Conservation (phyloP, 768 basidiomycete genomes). For the Calocera viscosa region DNA sequence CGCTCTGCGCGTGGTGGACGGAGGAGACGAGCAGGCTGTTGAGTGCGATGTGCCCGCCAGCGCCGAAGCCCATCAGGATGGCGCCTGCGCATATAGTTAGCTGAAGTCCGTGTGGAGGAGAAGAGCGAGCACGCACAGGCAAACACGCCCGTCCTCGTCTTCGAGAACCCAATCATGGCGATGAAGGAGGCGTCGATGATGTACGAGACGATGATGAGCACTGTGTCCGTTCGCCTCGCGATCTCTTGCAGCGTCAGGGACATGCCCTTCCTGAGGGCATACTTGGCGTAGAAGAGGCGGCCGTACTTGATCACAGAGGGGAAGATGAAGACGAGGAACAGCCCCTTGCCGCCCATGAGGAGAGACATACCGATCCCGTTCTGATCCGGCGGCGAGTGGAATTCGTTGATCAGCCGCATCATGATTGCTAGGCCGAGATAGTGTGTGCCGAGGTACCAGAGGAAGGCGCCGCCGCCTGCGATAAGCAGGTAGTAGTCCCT, state of each 20-base stretch:
- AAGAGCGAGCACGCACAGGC: background rate
- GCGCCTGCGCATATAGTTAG: background rate
- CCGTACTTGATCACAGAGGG: background rate
- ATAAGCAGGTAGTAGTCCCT: background rate
- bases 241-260: background rate
- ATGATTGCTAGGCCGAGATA: background rate
- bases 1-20: slow-evolving; percentile 7
- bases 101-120: background rate
- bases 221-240: background rate
- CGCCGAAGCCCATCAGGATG: slow-evolving; percentile 4
- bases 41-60: slow-evolving; percentile 3
- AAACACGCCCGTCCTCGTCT: background rate
- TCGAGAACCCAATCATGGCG: background rate
- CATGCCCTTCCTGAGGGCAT: background rate
- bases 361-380: slow-evolving; percentile 1
- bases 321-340: slow-evolving; percentile 6
- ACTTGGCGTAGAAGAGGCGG: background rate
- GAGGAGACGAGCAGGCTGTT: slow-evolving; percentile 8
- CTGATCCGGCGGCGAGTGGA: slow-evolving; percentile 1
- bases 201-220: background rate
- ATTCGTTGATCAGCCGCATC: slow-evolving; percentile 5
- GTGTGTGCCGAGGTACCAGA: background rate
- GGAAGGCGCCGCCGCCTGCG: background rate
- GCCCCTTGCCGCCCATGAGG: background rate
- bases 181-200: slow-evolving; percentile 3